A percentile compares a stretch with the other conserved stretches of the same genome.
Evolutionary conservation across 768 basidiomycete species (phyloP).

Genomic region (Tulasnella sp.): DNA sequence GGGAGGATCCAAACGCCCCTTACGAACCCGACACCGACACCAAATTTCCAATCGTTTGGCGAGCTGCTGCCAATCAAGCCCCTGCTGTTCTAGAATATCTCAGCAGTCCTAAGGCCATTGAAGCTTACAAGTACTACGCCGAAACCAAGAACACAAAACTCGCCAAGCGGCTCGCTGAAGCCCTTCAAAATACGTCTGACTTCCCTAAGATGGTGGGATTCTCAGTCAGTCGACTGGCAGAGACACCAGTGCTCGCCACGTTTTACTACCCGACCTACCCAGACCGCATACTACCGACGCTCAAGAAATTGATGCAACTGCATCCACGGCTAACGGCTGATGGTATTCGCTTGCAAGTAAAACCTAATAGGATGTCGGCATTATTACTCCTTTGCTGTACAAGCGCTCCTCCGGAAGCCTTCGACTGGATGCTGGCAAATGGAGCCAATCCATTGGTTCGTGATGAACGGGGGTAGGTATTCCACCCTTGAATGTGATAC

Average conservation of each 20-base stretch:
- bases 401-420: background rate
- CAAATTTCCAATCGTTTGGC: conserved; percentile 37
- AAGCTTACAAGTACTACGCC: conserved; percentile 46
- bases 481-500: background rate
- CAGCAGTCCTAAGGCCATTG: conserved; percentile 38
- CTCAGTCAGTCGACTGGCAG: conserved; percentile 40
- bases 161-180: conserved; percentile 37
- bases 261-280: background rate
- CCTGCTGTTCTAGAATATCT: conserved; percentile 41
- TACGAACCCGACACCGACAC: conserved; percentile 6
- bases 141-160: conserved; percentile 37
- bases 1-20: conserved; percentile 44
- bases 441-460: conserved; percentile 40
- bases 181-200: conserved; percentile 33
- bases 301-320: conserved; percentile 43
- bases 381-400: conserved; percentile 25
- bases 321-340: conserved; percentile 37
- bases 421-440: conserved; percentile 47
- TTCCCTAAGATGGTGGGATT: conserved; percentile 49
- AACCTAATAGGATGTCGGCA: conserved; percentile 26
- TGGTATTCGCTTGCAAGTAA: conserved; percentile 42
- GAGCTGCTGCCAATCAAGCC: conserved; percentile 31
- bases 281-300: conserved; percentile 15
- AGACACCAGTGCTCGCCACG: conserved; percentile 46
- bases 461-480: conserved; percentile 41